Base-by-base conservation (phyloP, 1,284 basidiomycete genomes). In the Rhizoctonia solani region DNA sequence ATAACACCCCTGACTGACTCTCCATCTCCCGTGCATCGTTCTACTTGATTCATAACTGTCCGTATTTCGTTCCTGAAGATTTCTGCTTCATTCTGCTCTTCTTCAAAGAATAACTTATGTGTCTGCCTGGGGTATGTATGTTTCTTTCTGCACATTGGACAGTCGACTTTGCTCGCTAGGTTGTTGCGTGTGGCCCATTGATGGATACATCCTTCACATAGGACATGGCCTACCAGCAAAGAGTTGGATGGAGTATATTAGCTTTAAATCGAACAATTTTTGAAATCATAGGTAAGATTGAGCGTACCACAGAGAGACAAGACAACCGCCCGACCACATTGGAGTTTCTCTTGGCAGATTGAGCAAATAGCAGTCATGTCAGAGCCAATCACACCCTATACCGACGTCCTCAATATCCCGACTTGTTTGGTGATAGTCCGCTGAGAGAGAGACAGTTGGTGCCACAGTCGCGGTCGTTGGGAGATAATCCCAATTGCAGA, bases 281-380 rank as follows among this genome's bases (percentile, higher is more conserved):
- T n/a, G n/a, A n/a, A n/a, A n/a, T n/a, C n/a, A n/a, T n/a, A n/a
- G n/a, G 14, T 6, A n/a, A n/a, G 30, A 39, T 25, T 46, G 29
- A 5, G 30, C 61, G 41, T 46, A 66, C 61, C 61, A 46, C 61
- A 66, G 21, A 25, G 23, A 8, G 61, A 66, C 13, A 66, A 50
- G 21, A 25, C 61, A 66, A 54, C 52, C 27, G 61, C 23, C 6
- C 30, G 37, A 1, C 61, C 61, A 39, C 61, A 54, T 19, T 50
- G 27, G 5, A 66, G 50, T 23, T 54, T 66, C 41, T 66, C 61
- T 50, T 66, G 61, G 14, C 61, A 66, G 39, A 66, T 66, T 29
- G 19, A 54, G 19, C 61, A 66, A 39, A 66, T 66, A 29, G 61
- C 61, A 21, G 61, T 66, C 61, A 66, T 66, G 11, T 21, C 34